Base-by-base conservation (phyloP, 192 early-diverging fungal species). In the Backusella tuberculispora region DNA sequence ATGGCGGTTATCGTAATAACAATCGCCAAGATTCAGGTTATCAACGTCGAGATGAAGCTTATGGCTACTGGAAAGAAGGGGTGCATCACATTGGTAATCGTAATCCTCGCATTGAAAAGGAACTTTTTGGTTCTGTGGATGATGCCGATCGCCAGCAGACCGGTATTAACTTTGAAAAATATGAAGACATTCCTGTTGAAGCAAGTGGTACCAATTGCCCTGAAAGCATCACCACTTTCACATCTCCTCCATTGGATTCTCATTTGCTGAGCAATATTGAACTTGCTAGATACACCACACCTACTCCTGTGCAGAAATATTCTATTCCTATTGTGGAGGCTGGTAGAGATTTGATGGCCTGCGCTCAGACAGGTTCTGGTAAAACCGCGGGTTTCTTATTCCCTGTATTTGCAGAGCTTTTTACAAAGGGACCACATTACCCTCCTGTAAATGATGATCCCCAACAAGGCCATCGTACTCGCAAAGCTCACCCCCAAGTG, bases 121-220 rank as follows among this genome's bases (percentile, higher is more conserved):
- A 94, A 78, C 87, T 99, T 38, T 97, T 88, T 76, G 90, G 90
- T 45, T 71, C 80, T 60, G 72, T 88, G 43, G 92, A 97, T 63
- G 92, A 94, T 74, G 85, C 88, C 80, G 89, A 91, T 72, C 88
- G 90, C 65, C 90, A 90, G 83, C 87, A 89, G 76, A 94, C 94
- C 68, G 97, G 97, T 71, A 99, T 99, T 80, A 98, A 99, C 90
- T 99, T 99, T 90, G 95, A 96, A 72, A 97, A 96, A 83, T 99
- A 99, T 85, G 96, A 97, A 74, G 95, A 99, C 83, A 99, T 99
- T 53, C 97, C 97, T 13, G 97, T 97, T 72, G 95, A 98, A 76
- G 95, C 94, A 24, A 90, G 90, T 13, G 93, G 93, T 34, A 84
- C 85, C 43, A 81, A 90, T 48, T 85, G 88, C 38, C 93, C 93